Evolutionary conservation across 1,284 basidiomycete species (phyloP), one percentile per base, ranked within the genome.

Genomic region (Cryptococcus deneoformans): DNA sequence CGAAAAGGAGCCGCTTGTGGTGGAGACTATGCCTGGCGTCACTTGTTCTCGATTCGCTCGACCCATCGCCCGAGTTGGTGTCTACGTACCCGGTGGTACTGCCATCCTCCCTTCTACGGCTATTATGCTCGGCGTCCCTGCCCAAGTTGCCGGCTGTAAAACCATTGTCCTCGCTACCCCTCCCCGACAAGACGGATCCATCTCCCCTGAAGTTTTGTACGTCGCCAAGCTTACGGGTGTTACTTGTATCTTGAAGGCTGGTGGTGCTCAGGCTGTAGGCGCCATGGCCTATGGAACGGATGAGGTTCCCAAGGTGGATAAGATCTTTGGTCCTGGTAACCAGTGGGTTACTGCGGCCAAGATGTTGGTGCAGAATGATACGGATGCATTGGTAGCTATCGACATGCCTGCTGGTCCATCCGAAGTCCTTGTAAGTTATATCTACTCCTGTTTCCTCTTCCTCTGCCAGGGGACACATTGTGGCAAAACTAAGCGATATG

Each of bases 311-410:
- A 99, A 99, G 80, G 96, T 99, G 14, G 96, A 99, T 82, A 99
- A 97, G 80, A 95, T 99, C 67, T 96, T 97, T 69, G 96, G 96
- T 16, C 96, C 96, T 3, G 96, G 96, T 29, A 99, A 99, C 76
- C 96, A 99, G 77, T 99, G 95, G 89, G 96, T 99, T 34, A 99
- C 95, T 0, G 96, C 96, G 1, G 95, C 95, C 57, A 99, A 99
- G 82, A 97, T 99, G 96, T 80, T 97, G 61, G 93, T 98, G 20
- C 94, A 97, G 78, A 97, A 97, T 76, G 96, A 99, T 75, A 93
- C 93, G n/a, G 90, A 94, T 71, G 95, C 96, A 5, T 80, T 94
- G 59, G 92, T 98, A 9, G 89, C 90, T 20, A 99, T 99, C 71
- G 96, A 99, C 78, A 99, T 99, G 92, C 96, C 96, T 42, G 96